Evolutionary conservation across 768 basidiomycete species (phyloP).

Genomic region (Rhizopogon sp.): DNA sequence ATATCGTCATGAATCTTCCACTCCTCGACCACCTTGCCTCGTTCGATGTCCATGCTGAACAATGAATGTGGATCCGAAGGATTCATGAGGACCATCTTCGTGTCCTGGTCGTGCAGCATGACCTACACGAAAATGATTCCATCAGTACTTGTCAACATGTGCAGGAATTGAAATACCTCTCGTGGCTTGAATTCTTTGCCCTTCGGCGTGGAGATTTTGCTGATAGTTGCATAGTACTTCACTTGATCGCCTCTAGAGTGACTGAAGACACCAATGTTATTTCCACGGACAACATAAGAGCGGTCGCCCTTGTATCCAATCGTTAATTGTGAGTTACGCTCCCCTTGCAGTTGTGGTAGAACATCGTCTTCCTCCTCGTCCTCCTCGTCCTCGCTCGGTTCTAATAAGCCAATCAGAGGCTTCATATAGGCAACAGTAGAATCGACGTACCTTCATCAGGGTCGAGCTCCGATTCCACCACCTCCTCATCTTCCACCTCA

Average conservation of each 20-base stretch:
- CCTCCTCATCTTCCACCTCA: slow-evolving; percentile 77
- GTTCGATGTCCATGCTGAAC: slow-evolving; percentile 88
- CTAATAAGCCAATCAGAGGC: slow-evolving; percentile 21
- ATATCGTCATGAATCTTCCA: slow-evolving; percentile 96
- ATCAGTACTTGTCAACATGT: slow-evolving; percentile 3
- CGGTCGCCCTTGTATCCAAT: slow-evolving; percentile 95
- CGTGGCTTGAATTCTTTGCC: slow-evolving; percentile 83
- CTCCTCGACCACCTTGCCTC: slow-evolving; percentile 95
- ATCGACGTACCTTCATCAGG: slow-evolving; percentile 48
- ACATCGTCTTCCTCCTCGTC: slow-evolving; percentile 41
- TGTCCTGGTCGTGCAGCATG: slow-evolving; percentile 96
- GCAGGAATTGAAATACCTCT: slow-evolving; percentile 49
- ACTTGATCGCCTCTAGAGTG: slow-evolving; percentile 66
- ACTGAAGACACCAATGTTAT: slow-evolving; percentile 87
- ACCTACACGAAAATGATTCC: slow-evolving; percentile 43
- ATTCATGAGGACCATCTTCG: slow-evolving; percentile 92
- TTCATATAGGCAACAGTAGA: neutral
- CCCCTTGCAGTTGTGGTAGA: slow-evolving; percentile 43
- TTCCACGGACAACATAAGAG: slow-evolving; percentile 89
- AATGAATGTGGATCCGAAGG: slow-evolving; percentile 75
- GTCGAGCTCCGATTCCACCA: slow-evolving; percentile 64
- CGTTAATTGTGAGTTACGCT: slow-evolving; percentile 82
- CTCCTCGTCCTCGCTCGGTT: slow-evolving; percentile 35
- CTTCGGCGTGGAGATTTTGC: slow-evolving; percentile 71
- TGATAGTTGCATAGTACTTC: slow-evolving; percentile 85